phyloP scores from a whole-genome alignment of 257 asterid genomes.

The Salvia hispanica region DNA sequence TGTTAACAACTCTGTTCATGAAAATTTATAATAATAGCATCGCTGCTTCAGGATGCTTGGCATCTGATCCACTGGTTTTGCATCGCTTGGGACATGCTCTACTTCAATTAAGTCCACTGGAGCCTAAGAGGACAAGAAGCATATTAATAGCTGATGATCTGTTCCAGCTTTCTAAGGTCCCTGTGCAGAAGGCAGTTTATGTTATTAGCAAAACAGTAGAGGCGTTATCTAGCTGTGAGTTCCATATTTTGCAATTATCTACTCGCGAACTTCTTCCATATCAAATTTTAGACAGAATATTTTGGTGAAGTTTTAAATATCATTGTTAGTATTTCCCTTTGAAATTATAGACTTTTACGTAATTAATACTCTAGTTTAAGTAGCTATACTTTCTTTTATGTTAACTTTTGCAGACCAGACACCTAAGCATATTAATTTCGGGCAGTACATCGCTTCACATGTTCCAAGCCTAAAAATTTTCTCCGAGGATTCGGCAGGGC shows the following conservation, averaged over 20 bases:
- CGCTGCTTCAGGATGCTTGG: conserved; percentile 68
- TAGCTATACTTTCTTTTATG: conserved; percentile 20
- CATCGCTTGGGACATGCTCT: conserved; percentile 80
- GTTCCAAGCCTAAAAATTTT: conserved; percentile 74
- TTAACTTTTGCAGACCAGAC: conserved; percentile 56
- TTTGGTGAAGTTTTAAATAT: conserved; percentile 22
- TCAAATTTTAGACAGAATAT: background rate
- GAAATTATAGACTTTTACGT: background rate
- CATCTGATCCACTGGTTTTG: conserved; percentile 79
- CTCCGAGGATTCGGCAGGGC: conserved; percentile 49
- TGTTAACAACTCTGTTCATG: too few species aligned
- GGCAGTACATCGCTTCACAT: conserved; percentile 67
- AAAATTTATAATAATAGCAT: background rate
- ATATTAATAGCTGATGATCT: conserved; percentile 90
- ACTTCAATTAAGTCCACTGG: conserved; percentile 65
- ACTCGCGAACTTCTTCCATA: background rate
- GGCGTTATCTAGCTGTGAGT: conserved; percentile 51
- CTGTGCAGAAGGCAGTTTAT: conserved; percentile 63
- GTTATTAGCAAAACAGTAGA: conserved; percentile 63
- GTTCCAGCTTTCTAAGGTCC: conserved; percentile 82
- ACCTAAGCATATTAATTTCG: conserved; percentile 57
- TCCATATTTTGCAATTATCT: conserved; percentile 21
- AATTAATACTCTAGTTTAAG: background rate
- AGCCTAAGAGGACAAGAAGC: conserved; percentile 62
- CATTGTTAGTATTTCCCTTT: background rate